Base-by-base conservation (phyloP, 2,329 filamentous ascomycete species). In the Alternaria incomplexa region DNA sequence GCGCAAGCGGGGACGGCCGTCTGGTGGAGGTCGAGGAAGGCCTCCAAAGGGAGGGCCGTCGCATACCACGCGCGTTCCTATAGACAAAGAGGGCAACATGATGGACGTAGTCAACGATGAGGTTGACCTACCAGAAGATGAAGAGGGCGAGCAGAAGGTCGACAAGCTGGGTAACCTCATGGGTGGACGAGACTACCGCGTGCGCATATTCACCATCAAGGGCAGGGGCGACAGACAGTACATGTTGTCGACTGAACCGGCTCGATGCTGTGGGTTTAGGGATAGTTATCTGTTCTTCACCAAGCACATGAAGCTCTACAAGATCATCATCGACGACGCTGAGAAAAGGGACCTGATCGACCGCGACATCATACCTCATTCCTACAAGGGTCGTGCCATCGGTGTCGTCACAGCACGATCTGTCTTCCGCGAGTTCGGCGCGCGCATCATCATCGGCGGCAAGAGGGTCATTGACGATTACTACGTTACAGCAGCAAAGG, bases 201-300 rank as follows among this genome's bases (percentile, higher is more conserved):
- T 97, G 76, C 91, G 96, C 64, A 97, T 95, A 2, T 99, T 99
- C 80, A 97, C 91, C 8, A 91, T 99, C 67, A 86, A 89, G 17
- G 93, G 93, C 58, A 89, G 94, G 68, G 93, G 91, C 40, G 88
- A 95, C 53, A 86, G 94, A 59, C 88, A 97, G 11, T 99, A 99
- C 87, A 99, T 99, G 96, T 83, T 99, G 81, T 98, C 96, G 4
- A 99, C 96, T 5, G 96, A 99, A 77, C 96, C 96, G 6, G 96
- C 96, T 23, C 91, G 96, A 68, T 98, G 96, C 75, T 94, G 97
- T 58, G 96, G 96, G 15, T 99, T 99, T 85, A 88, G 96, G 70
- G 96, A 99, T 84, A 97, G 94, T 68, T 99, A 99, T 77, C 88
- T 99, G 25, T 97, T 99, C 86, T 99, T 99, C 85, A 96, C 96